Base-by-base conservation (phyloP, 2,329 filamentous ascomycete genomes). In the Juglanconis oblonga region DNA sequence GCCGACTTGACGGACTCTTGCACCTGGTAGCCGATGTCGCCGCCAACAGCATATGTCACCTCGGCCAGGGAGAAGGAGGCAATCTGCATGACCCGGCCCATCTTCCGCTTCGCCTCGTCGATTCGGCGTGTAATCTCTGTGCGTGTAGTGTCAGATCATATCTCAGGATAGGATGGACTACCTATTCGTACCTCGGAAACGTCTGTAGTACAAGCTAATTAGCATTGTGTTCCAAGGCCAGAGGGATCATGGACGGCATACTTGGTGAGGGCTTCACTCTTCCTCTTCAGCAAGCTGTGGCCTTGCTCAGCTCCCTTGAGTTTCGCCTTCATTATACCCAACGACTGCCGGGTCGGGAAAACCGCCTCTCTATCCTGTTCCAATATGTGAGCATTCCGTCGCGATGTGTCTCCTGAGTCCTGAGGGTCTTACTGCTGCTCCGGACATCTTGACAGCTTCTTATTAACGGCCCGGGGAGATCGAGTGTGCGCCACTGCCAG, bases 71-170 rank as follows among this genome's bases (percentile, higher is more conserved):
- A 98, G 78, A 99, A 98, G 50, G 95, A 93, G 45, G 95, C 95
- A 71, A 99, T 96, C 76, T 98, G 94, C 95, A 99, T 99, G 42
- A 99, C 95, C 38, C 94, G 87, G 60, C 95, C 95, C 94, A 99
- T 99, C 81, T 99, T 99, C 69, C 93, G 90, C 78, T 99, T 99
- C 47, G 95, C 95, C 76, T 99, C 95, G 79, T 99, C 94, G 76
- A 99, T 99, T 71, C 95, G 90, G 74, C 88, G 87, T 53, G 95
- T 97, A 71, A 99, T 99, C 71, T 99, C 95, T 91, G 73, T 66
- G 24, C 29, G 73, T 66, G 32, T 14, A 29, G 55, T 17, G 56
- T 58, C 29, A 57, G 62, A 40, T 6, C 7, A 13, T 36, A 13
- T 44, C 29, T 48, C 48, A 29, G 32, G 11, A 7, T 14, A 29